Evolutionary conservation across 2,329 filamentous ascomycete genomes (phyloP), one percentile per base, ranked within the genome.

Genomic region (Clonostachys chloroleuca): DNA sequence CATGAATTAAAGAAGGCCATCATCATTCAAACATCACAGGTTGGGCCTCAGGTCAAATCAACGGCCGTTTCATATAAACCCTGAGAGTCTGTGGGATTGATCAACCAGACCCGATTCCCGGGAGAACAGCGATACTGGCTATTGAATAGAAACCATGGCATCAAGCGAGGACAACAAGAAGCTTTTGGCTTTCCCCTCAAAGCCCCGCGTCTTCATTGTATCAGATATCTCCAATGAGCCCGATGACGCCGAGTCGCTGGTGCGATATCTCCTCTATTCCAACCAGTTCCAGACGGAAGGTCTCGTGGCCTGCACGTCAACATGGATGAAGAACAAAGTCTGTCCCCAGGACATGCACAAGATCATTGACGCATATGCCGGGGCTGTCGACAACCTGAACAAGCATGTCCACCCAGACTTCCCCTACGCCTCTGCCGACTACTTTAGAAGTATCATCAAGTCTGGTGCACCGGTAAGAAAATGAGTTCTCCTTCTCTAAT

Each of bases 171-270:
- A 42, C 40, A 17, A 13, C 12, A 17, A 24, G 17, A 42, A 42
- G 40, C 40, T 42, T 20, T 42, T 42, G 18, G 17, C 40, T 20
- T 24, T 30, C 24, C 24, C 24, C 8, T 30, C 36, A 24, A 61
- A 61, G 49, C 61, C 60, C 5, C 56, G 63, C 7, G 60, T 70
- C 12, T 70, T 70, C 34, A 60, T 71, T 43, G 43, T 70, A 16
- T 63, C 64, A 10, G 68, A 72, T 40, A 71, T 71, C 47, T 64
- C 65, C 40, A 71, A 71, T 53, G 68, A 72, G 49, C 68, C 67
- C 1, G 69, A 72, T 45, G 68, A 73, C 52, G 59, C 64, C 6
- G 62, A 69, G 49, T 70, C 65, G 1, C 55, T 73, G 12, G 63
- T 67, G 10, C 65, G 70, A 3, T 68, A 67, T 47, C 57, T 74